These are phyloP conservation scores for Lentinula guzmanii DNA, from an alignment of 768 basidiomycete species.

Conservation along the genomic window DNA sequence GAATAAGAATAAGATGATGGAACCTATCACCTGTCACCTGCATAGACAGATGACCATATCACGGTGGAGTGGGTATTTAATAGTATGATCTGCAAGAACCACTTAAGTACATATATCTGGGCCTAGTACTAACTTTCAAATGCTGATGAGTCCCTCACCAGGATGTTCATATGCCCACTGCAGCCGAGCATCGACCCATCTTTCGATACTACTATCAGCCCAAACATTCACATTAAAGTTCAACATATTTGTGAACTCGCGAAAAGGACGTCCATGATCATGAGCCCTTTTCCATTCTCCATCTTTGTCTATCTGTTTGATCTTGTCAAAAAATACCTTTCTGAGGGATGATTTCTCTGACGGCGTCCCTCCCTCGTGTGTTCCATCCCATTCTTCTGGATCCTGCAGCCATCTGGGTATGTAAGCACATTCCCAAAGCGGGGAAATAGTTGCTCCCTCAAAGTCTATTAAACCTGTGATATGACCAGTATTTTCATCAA, in stretches of 20 bases:
- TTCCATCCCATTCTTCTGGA: conserved; percentile 7
- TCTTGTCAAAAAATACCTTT: conserved; percentile 6
- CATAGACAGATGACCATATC: too few relatives aligned
- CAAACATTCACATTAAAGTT: conserved; percentile 9
- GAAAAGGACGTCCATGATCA: conserved; percentile 8
- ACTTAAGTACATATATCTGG: too few relatives aligned
- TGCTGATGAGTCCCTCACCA: neutral
- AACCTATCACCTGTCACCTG: too few relatives aligned
- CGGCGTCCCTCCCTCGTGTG: conserved; percentile 8
- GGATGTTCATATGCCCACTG: neutral
- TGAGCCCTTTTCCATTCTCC: conserved; percentile 11
- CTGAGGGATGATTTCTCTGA: conserved; percentile 2
- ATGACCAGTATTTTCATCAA: conserved; percentile 11
- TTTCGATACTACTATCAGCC: conserved; percentile 5
- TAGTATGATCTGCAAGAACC: too few relatives aligned
- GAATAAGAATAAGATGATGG: too few relatives aligned
- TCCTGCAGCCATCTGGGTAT: conserved; percentile 15
- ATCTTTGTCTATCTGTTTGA: neutral
- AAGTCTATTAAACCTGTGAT: conserved; percentile 15
- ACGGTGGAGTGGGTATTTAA: too few relatives aligned
- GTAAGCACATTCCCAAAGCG: conserved; percentile 16
- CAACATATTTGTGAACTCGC: conserved; percentile 4
- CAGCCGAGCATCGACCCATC: conserved; percentile 11
- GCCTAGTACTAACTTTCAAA: too few relatives aligned
- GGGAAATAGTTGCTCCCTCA: conserved; percentile 13